These are phyloP conservation scores for Fraxinus ornus DNA, from an alignment of 305 asterid genomes.

Conservation along the genomic window DNA sequence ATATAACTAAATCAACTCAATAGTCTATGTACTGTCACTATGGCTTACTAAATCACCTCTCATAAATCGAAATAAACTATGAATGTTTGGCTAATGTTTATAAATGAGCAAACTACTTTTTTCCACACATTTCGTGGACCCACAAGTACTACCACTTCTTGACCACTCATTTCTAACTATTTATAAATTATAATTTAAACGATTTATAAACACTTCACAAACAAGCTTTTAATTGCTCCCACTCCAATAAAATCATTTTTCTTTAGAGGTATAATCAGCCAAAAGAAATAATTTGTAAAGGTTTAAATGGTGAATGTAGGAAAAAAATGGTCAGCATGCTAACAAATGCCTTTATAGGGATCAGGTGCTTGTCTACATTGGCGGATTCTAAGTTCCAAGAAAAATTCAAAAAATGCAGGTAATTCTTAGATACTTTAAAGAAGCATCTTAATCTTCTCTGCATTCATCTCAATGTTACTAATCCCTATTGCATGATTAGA, in stretches of 20 bases:
- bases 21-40: neutral
- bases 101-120: neutral
- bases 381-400: neutral
- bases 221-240: neutral
- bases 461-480: neutral
- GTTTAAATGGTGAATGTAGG: neutral
- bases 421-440: neutral
- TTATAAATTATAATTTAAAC: neutral
- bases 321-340: neutral
- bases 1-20: neutral
- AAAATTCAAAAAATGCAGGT: neutral
- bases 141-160: neutral
- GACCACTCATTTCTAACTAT: neutral
- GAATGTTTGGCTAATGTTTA: neutral
- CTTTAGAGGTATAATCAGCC: neutral
- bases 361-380: neutral
- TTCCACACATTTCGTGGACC: neutral
- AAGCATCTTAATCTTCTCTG: neutral
- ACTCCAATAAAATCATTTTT: neutral
- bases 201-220: neutral
- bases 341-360: neutral
- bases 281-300: neutral
- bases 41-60: neutral
- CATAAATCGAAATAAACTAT: neutral
- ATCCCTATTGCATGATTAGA: neutral